phyloP scores from a whole-genome alignment of 2,329 filamentous ascomycete genomes.

The Helotiales sp. region DNA sequence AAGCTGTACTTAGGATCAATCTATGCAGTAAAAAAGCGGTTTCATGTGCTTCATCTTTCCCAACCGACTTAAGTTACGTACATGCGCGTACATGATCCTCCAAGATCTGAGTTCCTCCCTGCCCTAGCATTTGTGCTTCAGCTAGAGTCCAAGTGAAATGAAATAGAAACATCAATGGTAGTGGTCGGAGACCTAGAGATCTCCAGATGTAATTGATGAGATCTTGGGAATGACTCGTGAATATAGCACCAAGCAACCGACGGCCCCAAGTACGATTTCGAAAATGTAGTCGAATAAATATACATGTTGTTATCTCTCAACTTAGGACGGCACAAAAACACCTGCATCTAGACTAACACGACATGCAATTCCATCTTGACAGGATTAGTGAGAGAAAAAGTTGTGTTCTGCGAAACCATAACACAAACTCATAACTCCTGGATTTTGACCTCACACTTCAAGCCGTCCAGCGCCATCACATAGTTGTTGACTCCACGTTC shows the following conservation, averaged over 20 bases:
- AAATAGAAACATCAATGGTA: neutral
- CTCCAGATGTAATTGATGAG: neutral
- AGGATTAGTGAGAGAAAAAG: no score
- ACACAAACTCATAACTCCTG: no score
- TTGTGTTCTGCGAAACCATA: no score
- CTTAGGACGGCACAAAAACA: neutral
- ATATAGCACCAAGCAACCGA: no score
- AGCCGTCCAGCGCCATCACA: no score
- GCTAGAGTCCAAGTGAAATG: no score
- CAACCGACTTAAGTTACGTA: neutral
- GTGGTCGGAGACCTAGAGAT: neutral
- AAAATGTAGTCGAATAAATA: no score
- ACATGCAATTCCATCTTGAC: no score
- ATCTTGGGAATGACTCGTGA: no score
- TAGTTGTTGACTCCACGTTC: neutral
- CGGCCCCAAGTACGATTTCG: no score
- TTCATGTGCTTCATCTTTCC: neutral
- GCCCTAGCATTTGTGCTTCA: neutral
- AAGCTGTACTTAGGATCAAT: slow-evolving; percentile 4
- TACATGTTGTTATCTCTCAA: neutral
- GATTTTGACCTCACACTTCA: no score
- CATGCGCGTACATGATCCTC: neutral
- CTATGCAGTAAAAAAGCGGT: neutral
- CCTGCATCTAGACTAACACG: no score
- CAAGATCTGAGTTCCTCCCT: slow-evolving; percentile 1